Evolutionary conservation across 2,329 filamentous ascomycete genomes (phyloP), one percentile per base, ranked within the genome.

Genomic region (Aspergillus alliaceus): DNA sequence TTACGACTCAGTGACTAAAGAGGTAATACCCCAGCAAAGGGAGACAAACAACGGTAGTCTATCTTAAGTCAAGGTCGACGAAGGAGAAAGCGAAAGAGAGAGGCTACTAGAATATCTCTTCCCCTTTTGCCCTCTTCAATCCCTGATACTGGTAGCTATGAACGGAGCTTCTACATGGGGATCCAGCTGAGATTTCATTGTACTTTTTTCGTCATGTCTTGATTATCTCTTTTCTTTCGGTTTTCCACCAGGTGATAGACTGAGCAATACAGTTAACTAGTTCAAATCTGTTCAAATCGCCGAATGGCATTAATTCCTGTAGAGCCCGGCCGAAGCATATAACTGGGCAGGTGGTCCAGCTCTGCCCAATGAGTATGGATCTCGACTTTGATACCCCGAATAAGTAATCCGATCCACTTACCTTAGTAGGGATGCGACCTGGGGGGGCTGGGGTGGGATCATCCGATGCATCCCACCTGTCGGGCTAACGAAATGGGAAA

Each of bases 1-100:
- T 64, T 55, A 63, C 56, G 60, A 64, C 57, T 62, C 58, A 62
- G 22, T 11, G 12, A 24, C 35, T 50, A 25, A 24, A 39, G 53
- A 32, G 47, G 53, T 49, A 50, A 32, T 49, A 20, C 8, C 34
- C 24, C 14, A 18, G 29, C 22, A 47, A 42, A 24, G 14, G 44
- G 49, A 50, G 51, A 47, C 34, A 37, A 25, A 51, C 14, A 44
- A 44, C 24, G 40, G 40, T 44, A 44, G 40, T 44, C 24, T n/a
- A 44, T 27, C 15, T 25, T 11, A n/a, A 5, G 32, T 22, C 9
- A 40, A 57, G 48, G 53, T 56, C 39, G 42, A 58, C 48, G 47
- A 54, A 34, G 53, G 37, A 47, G 25, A 42, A 27, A 47, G 9
- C 12, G 15, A 20, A 42, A 15, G 6, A 42, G 22, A 25, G 22